A percentile compares a stretch with the other conserved stretches of the same genome.
Evolutionary conservation across 225 moss, liverwort and hornwort species (phyloP).

Genomic region (Asterella californica): DNA sequence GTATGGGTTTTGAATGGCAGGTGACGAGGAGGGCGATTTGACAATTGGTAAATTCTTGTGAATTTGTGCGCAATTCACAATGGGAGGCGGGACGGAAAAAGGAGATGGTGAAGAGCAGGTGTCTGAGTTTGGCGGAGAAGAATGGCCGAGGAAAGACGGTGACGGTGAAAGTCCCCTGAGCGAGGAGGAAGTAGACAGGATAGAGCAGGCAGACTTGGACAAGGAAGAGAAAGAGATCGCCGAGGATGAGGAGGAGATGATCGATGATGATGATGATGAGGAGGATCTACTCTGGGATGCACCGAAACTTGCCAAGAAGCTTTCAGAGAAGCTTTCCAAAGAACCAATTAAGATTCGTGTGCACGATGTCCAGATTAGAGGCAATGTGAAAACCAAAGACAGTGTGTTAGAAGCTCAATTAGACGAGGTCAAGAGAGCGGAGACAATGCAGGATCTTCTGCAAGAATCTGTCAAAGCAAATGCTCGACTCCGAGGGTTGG

Average conservation of each 20-base stretch:
- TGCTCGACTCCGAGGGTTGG: conserved; percentile 77
- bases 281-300: conserved; percentile 47
- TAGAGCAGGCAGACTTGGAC: conserved; percentile 20
- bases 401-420: conserved; percentile 91
- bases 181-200: conserved; percentile 31
- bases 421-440: conserved; percentile 64
- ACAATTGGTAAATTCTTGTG: neutral
- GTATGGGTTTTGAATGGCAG: conserved; percentile 6
- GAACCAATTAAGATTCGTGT: conserved; percentile 79
- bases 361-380: conserved; percentile 84
- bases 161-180: conserved; percentile 28
- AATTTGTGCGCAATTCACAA: conserved; percentile 11
- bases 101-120: conserved; percentile 21
- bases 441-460: conserved; percentile 94
- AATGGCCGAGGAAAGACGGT: conserved; percentile 4
- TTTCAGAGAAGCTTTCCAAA: conserved; percentile 74
- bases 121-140: conserved; percentile 4
- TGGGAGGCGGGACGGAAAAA: conserved; percentile 26
- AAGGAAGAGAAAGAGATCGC: conserved; percentile 10
- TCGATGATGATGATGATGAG: conserved; percentile 40
- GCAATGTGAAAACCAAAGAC: conserved; percentile 88
- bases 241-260: conserved; percentile 20
- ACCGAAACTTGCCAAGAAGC: conserved; percentile 62
- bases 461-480: conserved; percentile 90
- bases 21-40: neutral